Evolutionary conservation across 2,329 filamentous ascomycete species (phyloP).

Genomic region (Onygenales sp.): DNA sequence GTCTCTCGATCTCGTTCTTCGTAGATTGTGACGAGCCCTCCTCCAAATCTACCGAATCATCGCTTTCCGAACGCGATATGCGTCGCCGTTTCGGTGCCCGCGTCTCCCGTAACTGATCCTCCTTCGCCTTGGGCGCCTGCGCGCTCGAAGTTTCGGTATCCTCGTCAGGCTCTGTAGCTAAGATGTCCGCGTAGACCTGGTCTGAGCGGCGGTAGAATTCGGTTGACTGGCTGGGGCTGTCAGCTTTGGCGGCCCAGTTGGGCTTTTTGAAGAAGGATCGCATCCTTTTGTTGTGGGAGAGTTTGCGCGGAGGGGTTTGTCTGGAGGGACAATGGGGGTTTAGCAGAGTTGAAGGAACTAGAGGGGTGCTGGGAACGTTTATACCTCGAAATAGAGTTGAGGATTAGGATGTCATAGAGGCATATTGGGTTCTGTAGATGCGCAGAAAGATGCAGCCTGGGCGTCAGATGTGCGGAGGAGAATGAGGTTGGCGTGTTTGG

Average conservation of each 20-base stretch:
- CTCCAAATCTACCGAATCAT: background rate
- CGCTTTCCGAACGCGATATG: conserved; percentile 12
- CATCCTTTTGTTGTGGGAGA: conserved; percentile 5
- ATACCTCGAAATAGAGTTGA: background rate
- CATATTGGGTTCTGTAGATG: background rate
- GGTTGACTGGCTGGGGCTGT: conserved; percentile 20
- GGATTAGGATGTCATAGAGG: background rate
- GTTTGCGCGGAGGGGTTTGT: background rate
- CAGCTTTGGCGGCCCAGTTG: conserved; percentile 35
- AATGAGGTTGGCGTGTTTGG: too few species aligned
- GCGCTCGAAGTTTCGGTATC: conserved; percentile 7
- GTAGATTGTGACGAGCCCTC: too few species aligned
- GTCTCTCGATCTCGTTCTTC: too few species aligned
- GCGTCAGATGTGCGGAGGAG: too few species aligned
- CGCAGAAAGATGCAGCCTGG: too few species aligned
- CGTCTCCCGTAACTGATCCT: background rate
- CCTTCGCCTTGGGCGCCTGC: conserved; percentile 9
- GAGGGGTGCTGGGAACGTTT: too few species aligned
- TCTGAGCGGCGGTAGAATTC: conserved; percentile 42
- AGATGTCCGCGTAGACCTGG: conserved; percentile 37
- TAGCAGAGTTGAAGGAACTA: background rate
- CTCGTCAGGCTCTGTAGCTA: conserved; percentile 28
- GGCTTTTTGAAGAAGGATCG: conserved; percentile 49
- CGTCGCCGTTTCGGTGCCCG: conserved; percentile 15
- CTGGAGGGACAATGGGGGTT: background rate